Base-by-base conservation (phyloP, 176 grass and related monocot genomes). In the Juncus inflexus region DNA sequence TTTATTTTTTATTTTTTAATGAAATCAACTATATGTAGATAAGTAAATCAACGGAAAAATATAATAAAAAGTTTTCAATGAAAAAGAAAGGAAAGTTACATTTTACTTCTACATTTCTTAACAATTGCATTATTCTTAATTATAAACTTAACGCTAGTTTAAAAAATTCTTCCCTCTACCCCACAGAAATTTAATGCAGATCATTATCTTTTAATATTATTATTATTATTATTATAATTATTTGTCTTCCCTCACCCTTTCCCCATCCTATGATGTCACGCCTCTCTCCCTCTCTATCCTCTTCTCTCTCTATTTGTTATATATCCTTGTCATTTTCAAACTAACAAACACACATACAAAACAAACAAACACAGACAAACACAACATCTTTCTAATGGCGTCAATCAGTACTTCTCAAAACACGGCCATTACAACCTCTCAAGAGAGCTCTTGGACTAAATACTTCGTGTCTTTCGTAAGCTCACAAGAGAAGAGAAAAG, bases 381-480 rank as follows among this genome's bases (percentile, higher is more conserved):
- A 28, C 19, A 71, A 62, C 56, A 76, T 64, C 41, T 40, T 56
- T 45, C 9, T 37, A 59, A 96, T 99, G 94, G 80, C 89, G 66
- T 69, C 87, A 66, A 72, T 71, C 50, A 58, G 80, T 28, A 78
- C 74, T 54, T 84, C 88, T 45, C 10, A 68, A 35, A 77, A 76
- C 57, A 85, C 76, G 37, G 72, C 50, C 47, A 70, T 84, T 53
- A 83, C 79, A 62, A 76, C 76, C 4, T 85, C 92, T 11, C 87
- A 72, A 55, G 94, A 86, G 68, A 99, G 85, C 37, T 74, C 82
- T 50, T 99, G 94, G 94, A 92, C 94, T 0, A 76, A 64, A 15
- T 92, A 92, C 66, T 85, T 92, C 37, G 85, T 86, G 72, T 83
- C 91, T 65, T 99, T 90, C 83, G 58, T 89, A 12, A 62, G 79